Percentiles rank a stretch among this genome's conserved stretches.
phyloP scores from a whole-genome alignment of 768 basidiomycete species.

The Podaxis rugospora region DNA sequence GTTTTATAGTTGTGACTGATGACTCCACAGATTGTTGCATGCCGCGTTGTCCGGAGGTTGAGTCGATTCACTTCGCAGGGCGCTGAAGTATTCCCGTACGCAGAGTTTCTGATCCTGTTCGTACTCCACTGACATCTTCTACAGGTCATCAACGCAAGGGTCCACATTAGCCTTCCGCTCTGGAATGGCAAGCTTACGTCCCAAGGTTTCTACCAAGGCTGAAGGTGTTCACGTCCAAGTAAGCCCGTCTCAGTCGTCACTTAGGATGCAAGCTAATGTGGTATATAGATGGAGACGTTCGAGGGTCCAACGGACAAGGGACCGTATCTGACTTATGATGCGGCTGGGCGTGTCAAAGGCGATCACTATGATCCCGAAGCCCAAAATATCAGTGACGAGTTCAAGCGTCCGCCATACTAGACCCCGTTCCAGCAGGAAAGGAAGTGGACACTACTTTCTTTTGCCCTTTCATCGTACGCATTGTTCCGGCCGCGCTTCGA shows the following conservation, averaged over 20 bases:
- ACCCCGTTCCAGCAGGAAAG: neutral
- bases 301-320: conserved; percentile 39
- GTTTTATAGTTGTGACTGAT: neutral
- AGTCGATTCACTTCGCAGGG: conserved; percentile 50
- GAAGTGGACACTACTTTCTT: neutral
- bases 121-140: neutral
- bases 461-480: neutral
- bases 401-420: conserved; percentile 55
- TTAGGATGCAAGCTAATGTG: conserved; percentile 6
- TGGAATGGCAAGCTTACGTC: conserved; percentile 29
- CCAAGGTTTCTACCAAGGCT: conserved; percentile 30
- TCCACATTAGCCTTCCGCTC: conserved; percentile 62
- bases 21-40: conserved; percentile 52
- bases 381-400: conserved; percentile 54
- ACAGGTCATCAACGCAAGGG: conserved; percentile 37
- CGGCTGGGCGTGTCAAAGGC: conserved; percentile 42
- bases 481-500: neutral
- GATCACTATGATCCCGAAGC: conserved; percentile 56
- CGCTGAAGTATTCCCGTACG: conserved; percentile 53
- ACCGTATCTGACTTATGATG: conserved; percentile 49
- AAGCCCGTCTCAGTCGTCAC: conserved; percentile 3
- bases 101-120: conserved; percentile 9
- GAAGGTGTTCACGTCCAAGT: conserved; percentile 64
- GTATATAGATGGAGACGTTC: conserved; percentile 61
- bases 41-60: conserved; percentile 58